Conservation (phyloP, 1,284 basidiomycete genomes). For the Boletellus sp. region DNA sequence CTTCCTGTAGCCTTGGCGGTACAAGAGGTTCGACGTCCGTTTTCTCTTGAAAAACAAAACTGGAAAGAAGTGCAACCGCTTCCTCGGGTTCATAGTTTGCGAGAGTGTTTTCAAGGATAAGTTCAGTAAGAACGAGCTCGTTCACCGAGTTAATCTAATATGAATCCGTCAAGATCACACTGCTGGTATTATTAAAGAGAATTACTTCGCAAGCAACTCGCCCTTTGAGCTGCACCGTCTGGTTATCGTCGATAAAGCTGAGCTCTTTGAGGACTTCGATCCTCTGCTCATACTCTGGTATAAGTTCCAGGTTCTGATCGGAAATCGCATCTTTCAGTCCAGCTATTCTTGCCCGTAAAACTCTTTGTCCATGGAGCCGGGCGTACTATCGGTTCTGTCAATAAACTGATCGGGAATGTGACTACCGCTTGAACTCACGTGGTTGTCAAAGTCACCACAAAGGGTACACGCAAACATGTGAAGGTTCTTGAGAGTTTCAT, state of each 20-base stretch:
- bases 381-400: conserved; percentile 56
- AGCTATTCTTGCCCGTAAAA: conserved; percentile 70
- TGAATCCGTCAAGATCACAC: conserved; percentile 68
- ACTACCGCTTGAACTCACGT: conserved; percentile 23
- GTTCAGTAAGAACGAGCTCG: conserved; percentile 92
- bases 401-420: not conserved
- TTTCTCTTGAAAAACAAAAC: conserved; percentile 98
- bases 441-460: conserved; percentile 60
- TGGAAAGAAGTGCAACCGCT: conserved; percentile 93
- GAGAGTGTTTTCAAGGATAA: conserved; percentile 94
- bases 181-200: conserved; percentile 11
- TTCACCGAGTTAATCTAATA: conserved; percentile 92
- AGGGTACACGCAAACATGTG: conserved; percentile 46
- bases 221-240: conserved; percentile 93
- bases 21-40: conserved; percentile 84
- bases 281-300: conserved; percentile 96
- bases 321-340: conserved; percentile 79
- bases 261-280: conserved; percentile 89
- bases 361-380: conserved; percentile 70
- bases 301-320: conserved; percentile 93
- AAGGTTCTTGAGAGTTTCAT: conserved; percentile 46
- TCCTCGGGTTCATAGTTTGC: conserved; percentile 91
- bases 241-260: conserved; percentile 90
- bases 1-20: conserved; percentile 74
- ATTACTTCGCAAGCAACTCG: conserved; percentile 93